Percentiles rank a stretch among this genome's conserved stretches.
These are phyloP conservation scores for button mushroom (Agaricus bisporus) DNA, from an alignment of 768 basidiomycete genomes.

Conservation along the genomic window DNA sequence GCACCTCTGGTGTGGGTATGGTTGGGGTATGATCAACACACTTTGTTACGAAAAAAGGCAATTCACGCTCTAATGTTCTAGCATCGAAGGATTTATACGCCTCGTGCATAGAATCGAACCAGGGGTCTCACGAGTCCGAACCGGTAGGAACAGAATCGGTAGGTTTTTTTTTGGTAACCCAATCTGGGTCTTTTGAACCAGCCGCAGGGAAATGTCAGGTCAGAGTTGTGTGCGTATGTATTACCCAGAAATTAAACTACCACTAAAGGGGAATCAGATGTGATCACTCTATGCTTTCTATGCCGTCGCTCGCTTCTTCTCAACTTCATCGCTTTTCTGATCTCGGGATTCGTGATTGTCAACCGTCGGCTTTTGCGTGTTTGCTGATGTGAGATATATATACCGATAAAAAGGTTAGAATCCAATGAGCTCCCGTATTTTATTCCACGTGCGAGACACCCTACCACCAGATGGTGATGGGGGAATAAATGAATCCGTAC, in stretches of 20 bases:
- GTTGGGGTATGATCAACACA: slow-evolving; percentile 20
- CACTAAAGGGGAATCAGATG: not conserved
- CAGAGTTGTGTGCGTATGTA: slow-evolving; percentile 9
- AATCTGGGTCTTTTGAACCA: slow-evolving; percentile 1
- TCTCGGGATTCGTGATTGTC: slow-evolving; percentile 24
- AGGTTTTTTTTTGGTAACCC: not conserved
- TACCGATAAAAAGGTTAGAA: slow-evolving; percentile 58
- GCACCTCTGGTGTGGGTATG: slow-evolving; percentile 13
- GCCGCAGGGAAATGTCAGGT: not conserved
- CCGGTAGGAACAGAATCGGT: not conserved
- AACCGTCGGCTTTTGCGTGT: slow-evolving; percentile 18
- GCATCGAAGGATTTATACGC: slow-evolving; percentile 5
- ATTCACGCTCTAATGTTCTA: slow-evolving; percentile 2
- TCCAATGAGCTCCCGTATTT: slow-evolving; percentile 63
- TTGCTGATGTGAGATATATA: slow-evolving; percentile 26
- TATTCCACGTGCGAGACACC: slow-evolving; percentile 65
- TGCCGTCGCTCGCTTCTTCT: slow-evolving; percentile 45
- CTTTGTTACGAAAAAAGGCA: slow-evolving; percentile 15
- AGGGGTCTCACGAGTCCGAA: slow-evolving; percentile 10
- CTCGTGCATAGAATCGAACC: slow-evolving; percentile 8
- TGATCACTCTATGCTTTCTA: slow-evolving; percentile 19
- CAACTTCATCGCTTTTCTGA: slow-evolving; percentile 37
- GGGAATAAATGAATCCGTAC: slow-evolving; percentile 69
- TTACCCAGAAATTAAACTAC: slow-evolving; percentile 4
- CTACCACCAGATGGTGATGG: slow-evolving; percentile 55